These are phyloP conservation scores for Fagus sylvatica DNA, from an alignment of 306 rosid genomes.

Conservation along the genomic window DNA sequence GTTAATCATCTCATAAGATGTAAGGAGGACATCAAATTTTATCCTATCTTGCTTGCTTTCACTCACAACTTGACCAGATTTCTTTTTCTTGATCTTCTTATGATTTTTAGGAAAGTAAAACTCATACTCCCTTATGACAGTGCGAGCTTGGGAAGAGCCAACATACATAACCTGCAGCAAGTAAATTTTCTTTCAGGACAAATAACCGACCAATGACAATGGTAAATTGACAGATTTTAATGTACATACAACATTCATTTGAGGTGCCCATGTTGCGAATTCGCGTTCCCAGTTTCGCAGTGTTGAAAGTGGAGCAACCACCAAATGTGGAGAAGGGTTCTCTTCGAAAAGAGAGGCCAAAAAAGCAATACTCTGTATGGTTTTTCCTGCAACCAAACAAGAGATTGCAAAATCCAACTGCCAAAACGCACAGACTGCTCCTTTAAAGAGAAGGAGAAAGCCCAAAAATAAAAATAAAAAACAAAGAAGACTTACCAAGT, in stretches of 20 bases:
- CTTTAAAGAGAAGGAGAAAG: constrained; percentile 7
- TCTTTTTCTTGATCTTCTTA: constrained; percentile 89
- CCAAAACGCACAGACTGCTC: constrained; percentile 15
- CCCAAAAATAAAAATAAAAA: constrained; percentile 16
- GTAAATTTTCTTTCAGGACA: constrained; percentile 37
- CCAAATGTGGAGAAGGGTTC: constrained; percentile 78
- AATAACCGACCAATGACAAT: constrained; percentile 23
- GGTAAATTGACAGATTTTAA: constrained; percentile 8
- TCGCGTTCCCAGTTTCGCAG: constrained; percentile 98
- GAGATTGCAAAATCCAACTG: constrained; percentile 25
- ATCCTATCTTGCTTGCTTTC: constrained; percentile 98
- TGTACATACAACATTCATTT: constrained; percentile 89
- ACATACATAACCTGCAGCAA: constrained; percentile 86
- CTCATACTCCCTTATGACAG: constrained; percentile 83
- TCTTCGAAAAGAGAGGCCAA: constrained; percentile 86
- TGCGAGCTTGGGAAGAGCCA: constrained; percentile 91
- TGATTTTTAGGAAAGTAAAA: constrained; percentile 84
- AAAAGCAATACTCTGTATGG: constrained; percentile 98
- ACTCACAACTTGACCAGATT: constrained; percentile 58
- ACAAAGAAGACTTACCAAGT: constrained; percentile 63
- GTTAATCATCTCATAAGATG: constrained; percentile 99
- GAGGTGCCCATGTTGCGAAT: constrained; percentile 99
- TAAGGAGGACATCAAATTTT: constrained; percentile 93
- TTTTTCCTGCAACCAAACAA: constrained; percentile 67
- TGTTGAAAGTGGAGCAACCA: constrained; percentile 97